A percentile compares a stretch with the other conserved stretches of the same genome.
Conservation (phyloP, 352 stramenopile species). For the Plasmopara halstedii region DNA sequence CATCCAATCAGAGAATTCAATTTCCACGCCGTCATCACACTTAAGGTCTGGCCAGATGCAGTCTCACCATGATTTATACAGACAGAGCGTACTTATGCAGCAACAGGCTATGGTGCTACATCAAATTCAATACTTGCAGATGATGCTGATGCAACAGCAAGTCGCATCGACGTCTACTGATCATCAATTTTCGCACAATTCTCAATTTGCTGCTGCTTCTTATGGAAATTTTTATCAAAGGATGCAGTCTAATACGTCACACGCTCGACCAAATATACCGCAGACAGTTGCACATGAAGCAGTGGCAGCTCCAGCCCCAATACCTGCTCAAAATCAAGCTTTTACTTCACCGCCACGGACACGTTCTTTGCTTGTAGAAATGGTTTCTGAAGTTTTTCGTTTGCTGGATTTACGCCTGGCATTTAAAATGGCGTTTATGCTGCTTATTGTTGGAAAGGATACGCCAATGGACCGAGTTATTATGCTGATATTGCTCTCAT, state of each 20-base stretch:
- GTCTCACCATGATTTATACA: slow-evolving; percentile 48
- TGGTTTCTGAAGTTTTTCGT: slow-evolving; percentile 44
- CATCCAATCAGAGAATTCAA: background rate
- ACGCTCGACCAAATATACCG: slow-evolving; percentile 3
- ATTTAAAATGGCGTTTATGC: slow-evolving; percentile 85
- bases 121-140: slow-evolving; percentile 80
- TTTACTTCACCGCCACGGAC: slow-evolving; percentile 6
- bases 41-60: slow-evolving; percentile 12
- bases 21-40: slow-evolving; percentile 1
- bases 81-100: slow-evolving; percentile 65
- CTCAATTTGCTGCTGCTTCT: slow-evolving; percentile 13
- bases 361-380: slow-evolving; percentile 29
- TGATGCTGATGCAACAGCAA: slow-evolving; percentile 41
- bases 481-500: slow-evolving; percentile 62
- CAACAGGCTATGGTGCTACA: slow-evolving; percentile 67
- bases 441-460: slow-evolving; percentile 84
- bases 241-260: slow-evolving; percentile 27
- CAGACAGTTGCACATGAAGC: slow-evolving; percentile 2
- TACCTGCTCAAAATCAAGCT: slow-evolving; percentile 1
- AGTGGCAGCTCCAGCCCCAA: slow-evolving; percentile 8
- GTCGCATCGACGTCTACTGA: background rate
- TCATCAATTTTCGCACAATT: slow-evolving; percentile 11
- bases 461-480: slow-evolving; percentile 66
- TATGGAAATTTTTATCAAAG: slow-evolving; percentile 30
- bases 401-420: slow-evolving; percentile 71